Evolutionary conservation across 2,329 filamentous ascomycete species (phyloP).

Genomic region (Lecanoromycetidae sp.): DNA sequence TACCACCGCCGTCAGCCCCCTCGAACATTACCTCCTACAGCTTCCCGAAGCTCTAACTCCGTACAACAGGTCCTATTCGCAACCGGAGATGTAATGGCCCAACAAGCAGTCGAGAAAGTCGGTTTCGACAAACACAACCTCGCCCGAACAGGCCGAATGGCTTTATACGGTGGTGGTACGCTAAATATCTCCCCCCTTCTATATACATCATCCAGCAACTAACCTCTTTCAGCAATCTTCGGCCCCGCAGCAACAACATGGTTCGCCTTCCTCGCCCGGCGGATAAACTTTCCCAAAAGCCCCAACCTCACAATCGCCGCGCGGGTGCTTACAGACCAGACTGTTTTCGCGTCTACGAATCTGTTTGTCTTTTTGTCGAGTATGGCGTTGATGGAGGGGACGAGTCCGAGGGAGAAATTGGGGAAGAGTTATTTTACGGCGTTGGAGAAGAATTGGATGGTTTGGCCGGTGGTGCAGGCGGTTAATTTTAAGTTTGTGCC

Average conservation of each 20-base stretch:
- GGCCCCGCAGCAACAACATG: conserved; percentile 78
- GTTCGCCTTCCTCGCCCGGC: conserved; percentile 66
- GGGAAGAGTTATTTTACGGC: conserved; percentile 57
- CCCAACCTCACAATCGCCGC: conserved; percentile 59
- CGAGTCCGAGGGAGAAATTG: conserved; percentile 54
- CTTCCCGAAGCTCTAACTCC: not conserved
- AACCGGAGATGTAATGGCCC: conserved; percentile 79
- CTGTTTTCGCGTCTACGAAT: conserved; percentile 71
- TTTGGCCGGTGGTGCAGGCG: conserved; percentile 78
- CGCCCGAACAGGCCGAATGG: conserved; percentile 37
- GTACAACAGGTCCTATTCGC: conserved; percentile 64
- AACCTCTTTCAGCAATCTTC: conserved; percentile 54
- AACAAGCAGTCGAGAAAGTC: conserved; percentile 77
- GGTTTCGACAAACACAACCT: conserved; percentile 64
- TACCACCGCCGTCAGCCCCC: conserved; percentile 56
- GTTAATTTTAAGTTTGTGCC: conserved; percentile 83
- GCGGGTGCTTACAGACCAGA: conserved; percentile 69
- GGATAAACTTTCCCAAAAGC: conserved; percentile 49
- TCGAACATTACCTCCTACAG: not conserved
- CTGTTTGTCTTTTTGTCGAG: conserved; percentile 68
- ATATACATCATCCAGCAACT: not conserved
- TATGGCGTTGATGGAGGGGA: conserved; percentile 74
- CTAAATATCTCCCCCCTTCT: not conserved
- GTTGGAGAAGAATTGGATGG: conserved; percentile 69
- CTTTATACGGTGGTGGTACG: conserved; percentile 38